Conservation (phyloP, 768 basidiomycete genomes). For the Grammothele lineata region DNA sequence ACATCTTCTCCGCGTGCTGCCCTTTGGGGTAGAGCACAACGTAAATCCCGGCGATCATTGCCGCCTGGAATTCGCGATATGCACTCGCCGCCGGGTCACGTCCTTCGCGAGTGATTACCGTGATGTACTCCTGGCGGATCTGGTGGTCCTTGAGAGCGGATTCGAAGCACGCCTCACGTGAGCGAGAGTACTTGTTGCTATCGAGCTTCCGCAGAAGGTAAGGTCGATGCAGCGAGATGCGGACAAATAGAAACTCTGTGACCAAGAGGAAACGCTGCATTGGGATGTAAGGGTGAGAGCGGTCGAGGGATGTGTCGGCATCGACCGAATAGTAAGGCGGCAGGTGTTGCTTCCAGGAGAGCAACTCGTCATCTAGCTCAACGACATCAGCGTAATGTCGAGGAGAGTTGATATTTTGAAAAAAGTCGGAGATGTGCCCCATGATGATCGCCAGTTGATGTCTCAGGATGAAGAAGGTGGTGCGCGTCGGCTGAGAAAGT, state of each 20-base stretch:
- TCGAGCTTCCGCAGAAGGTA: slow-evolving; percentile 78
- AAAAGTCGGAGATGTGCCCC: slow-evolving; percentile 88
- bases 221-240: slow-evolving; percentile 81
- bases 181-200: slow-evolving; percentile 77
- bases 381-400: slow-evolving; percentile 83
- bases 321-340: slow-evolving; percentile 77
- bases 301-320: slow-evolving; percentile 76
- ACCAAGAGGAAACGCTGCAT: slow-evolving; percentile 86
- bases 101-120: slow-evolving; percentile 56
- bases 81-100: slow-evolving; percentile 73
- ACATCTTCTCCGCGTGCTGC: slow-evolving; percentile 65
- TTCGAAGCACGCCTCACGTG: slow-evolving; percentile 85
- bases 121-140: slow-evolving; percentile 66
- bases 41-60: slow-evolving; percentile 88
- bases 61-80: slow-evolving; percentile 84
- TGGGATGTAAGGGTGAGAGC: slow-evolving; percentile 58
- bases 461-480: slow-evolving; percentile 86
- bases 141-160: slow-evolving; percentile 85
- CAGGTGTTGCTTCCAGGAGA: slow-evolving; percentile 68
- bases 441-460: slow-evolving; percentile 81
- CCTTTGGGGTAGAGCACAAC: slow-evolving; percentile 77
- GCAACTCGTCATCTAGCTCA: slow-evolving; percentile 76
- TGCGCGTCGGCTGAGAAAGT: slow-evolving; percentile 68
- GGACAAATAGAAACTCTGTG: slow-evolving; percentile 85
- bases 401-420: slow-evolving; percentile 76